A percentile compares a stretch with the other conserved stretches of the same genome.
These are phyloP conservation scores for Trichoderma afroharzianum DNA, from an alignment of 2,329 filamentous ascomycete genomes.

Conservation along the genomic window DNA sequence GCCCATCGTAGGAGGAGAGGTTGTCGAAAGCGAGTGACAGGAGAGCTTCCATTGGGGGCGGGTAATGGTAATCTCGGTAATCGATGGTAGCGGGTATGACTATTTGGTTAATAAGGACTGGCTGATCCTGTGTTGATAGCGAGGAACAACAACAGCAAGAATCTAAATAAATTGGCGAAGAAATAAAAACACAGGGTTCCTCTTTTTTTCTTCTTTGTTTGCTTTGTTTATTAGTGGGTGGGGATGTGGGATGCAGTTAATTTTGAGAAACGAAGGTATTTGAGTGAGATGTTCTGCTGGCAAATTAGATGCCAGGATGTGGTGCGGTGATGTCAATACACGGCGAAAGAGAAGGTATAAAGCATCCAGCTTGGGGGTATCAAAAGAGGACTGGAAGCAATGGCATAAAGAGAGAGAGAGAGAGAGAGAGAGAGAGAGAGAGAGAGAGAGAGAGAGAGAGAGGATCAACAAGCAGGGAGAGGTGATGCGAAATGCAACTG, in stretches of 20 bases:
- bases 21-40: constrained; percentile 94
- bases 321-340: neutral
- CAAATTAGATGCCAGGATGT: neutral
- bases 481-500: neutral
- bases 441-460: constrained; percentile 5
- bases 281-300: neutral
- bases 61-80: neutral
- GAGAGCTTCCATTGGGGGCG: constrained; percentile 72
- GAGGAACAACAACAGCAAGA: neutral
- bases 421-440: too few relatives aligned
- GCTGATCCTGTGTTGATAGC: neutral
- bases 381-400: neutral
- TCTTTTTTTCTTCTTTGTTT: neutral
- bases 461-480: neutral
- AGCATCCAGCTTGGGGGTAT: neutral
- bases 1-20: constrained; percentile 84
- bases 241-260: neutral
- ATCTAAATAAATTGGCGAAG: neutral
- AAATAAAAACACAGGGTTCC: neutral
- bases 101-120: neutral
- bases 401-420: neutral
- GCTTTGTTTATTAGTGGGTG: neutral
- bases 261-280: neutral
- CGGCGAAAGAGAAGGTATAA: neutral
- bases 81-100: neutral